phyloP scores from a whole-genome alignment of 495 filamentous ascomycete species.

The Endocarpon pusillum region DNA sequence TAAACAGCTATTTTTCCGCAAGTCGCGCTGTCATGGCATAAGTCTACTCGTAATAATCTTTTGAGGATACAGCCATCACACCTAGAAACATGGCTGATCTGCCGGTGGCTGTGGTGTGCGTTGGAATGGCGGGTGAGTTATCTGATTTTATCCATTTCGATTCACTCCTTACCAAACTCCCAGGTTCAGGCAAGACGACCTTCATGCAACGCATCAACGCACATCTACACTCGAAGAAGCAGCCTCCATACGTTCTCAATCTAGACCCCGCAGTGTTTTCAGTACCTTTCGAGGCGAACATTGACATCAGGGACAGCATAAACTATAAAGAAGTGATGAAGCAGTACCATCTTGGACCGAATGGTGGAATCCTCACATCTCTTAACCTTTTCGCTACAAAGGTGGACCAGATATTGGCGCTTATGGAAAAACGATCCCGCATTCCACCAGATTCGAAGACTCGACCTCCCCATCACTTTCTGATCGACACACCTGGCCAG shows the following conservation, averaged over 20 bases:
- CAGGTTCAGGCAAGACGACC: slow-evolving; percentile 90
- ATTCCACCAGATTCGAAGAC: slow-evolving; percentile 39
- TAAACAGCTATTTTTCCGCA: no score
- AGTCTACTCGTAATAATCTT: no score
- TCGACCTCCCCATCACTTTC: slow-evolving; percentile 61
- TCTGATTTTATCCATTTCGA: slow-evolving; percentile 1
- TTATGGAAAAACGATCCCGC: slow-evolving; percentile 73
- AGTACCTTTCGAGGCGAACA: slow-evolving; percentile 96
- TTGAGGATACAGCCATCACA: background rate
- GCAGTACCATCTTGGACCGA: slow-evolving; percentile 93
- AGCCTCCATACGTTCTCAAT: slow-evolving; percentile 85
- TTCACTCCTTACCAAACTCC: background rate
- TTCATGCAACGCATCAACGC: slow-evolving; percentile 97
- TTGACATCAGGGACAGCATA: slow-evolving; percentile 96
- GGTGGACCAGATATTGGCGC: slow-evolving; percentile 76
- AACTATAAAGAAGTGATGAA: slow-evolving; percentile 99
- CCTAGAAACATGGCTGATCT: slow-evolving; percentile 22
- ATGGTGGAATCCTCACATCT: slow-evolving; percentile 93
- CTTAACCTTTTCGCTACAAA: slow-evolving; percentile 95
- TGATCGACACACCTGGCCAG: slow-evolving; percentile 91
- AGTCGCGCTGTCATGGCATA: no score
- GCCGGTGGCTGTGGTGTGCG: slow-evolving; percentile 71
- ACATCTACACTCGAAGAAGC: slow-evolving; percentile 58
- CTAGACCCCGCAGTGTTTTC: slow-evolving; percentile 87
- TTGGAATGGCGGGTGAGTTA: slow-evolving; percentile 74